Conservation (phyloP, 441 rosid species). For the Euphorbia corollata region DNA sequence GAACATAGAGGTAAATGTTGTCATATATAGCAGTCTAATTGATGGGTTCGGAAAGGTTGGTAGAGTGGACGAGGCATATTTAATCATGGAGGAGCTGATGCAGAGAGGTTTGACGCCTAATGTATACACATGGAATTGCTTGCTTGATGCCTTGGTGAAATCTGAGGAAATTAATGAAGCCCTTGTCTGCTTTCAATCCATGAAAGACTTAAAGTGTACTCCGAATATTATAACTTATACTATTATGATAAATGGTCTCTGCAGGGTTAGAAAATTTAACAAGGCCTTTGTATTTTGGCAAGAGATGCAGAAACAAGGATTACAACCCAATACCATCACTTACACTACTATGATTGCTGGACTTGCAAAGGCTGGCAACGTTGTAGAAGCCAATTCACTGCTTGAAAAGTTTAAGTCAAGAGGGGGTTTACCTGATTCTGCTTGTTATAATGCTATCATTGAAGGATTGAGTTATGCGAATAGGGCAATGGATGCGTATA, state of each 20-base stretch:
- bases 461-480: constrained; percentile 68
- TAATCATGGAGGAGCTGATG: constrained; percentile 86
- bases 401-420: constrained; percentile 62
- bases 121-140: constrained; percentile 85
- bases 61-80: constrained; percentile 89
- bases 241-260: constrained; percentile 81
- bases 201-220: constrained; percentile 65
- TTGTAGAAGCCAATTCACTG: constrained; percentile 53
- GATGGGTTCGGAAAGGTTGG: constrained; percentile 96
- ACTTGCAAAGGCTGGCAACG: constrained; percentile 87
- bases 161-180: constrained; percentile 89
- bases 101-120: constrained; percentile 80
- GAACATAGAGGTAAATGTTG: constrained; percentile 61
- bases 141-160: constrained; percentile 82
- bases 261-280: constrained; percentile 74
- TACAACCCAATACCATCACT: constrained; percentile 59
- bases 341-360: constrained; percentile 84
- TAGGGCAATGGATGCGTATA: constrained; percentile 67
- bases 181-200: constrained; percentile 66
- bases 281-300: constrained; percentile 97
- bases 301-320: constrained; percentile 80
- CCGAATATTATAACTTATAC: constrained; percentile 74
- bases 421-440: constrained; percentile 71
- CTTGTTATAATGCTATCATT: constrained; percentile 69
- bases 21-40: constrained; percentile 76